A percentile compares a stretch with the other conserved stretches of the same genome.
phyloP scores from a whole-genome alignment of 768 basidiomycete species.

The Mycena rebaudengoi region DNA sequence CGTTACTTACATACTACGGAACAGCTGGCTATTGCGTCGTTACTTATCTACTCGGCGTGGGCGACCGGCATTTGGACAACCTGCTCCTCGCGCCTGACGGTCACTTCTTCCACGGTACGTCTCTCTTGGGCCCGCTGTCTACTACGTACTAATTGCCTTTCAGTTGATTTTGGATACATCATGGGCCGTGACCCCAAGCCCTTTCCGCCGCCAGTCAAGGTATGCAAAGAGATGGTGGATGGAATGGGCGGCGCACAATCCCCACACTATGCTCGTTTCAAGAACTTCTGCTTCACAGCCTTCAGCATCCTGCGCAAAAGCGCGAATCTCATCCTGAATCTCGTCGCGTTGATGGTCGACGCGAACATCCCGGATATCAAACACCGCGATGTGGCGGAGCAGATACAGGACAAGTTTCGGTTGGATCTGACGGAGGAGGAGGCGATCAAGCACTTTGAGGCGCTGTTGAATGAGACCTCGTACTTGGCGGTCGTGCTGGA shows the following conservation, averaged over 20 bases:
- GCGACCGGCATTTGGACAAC: constrained; percentile 97
- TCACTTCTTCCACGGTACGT: constrained; percentile 94
- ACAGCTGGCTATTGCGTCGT: constrained; percentile 98
- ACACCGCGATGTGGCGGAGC: constrained; percentile 84
- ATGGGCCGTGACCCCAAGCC: constrained; percentile 97
- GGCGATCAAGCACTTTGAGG: constrained; percentile 97
- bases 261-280: constrained; percentile 95
- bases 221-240: constrained; percentile 99
- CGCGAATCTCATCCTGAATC: constrained; percentile 95
- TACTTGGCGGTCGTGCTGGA: constrained; percentile 94
- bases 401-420: constrained; percentile 97
- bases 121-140: not conserved
- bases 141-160: not conserved
- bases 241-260: constrained; percentile 98
- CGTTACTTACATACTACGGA: constrained; percentile 10
- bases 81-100: constrained; percentile 92
- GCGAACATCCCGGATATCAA: constrained; percentile 99
- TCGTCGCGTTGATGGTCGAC: constrained; percentile 97
- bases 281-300: constrained; percentile 96
- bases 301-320: constrained; percentile 96
- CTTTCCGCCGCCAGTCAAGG: constrained; percentile 97
- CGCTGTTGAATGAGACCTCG: constrained; percentile 91
- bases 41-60: constrained; percentile 95
- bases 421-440: constrained; percentile 95
- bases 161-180: constrained; percentile 99